These are phyloP conservation scores for Tricholoma bakamatsutake DNA, from an alignment of 768 basidiomycete genomes.

Conservation along the genomic window DNA sequence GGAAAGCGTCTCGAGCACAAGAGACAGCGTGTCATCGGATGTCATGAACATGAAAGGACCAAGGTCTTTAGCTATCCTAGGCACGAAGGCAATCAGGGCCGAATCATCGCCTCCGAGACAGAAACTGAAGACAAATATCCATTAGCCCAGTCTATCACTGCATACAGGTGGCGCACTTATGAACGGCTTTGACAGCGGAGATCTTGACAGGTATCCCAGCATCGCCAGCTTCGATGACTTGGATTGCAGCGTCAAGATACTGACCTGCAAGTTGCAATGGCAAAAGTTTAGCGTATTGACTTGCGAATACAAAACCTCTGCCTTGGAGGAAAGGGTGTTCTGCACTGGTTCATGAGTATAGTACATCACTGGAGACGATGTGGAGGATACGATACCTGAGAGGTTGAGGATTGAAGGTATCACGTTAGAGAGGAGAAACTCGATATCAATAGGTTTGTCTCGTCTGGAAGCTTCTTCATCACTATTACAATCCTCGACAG, in stretches of 20 bases:
- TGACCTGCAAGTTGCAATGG: constrained; percentile 70
- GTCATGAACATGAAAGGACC: constrained; percentile 77
- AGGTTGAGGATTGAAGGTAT: constrained; percentile 72
- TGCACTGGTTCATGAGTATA: constrained; percentile 21
- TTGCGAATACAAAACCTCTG: constrained; percentile 90
- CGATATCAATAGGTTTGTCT: constrained; percentile 69
- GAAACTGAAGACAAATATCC: constrained; percentile 43
- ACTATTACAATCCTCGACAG: constrained; percentile 69
- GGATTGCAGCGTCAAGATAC: constrained; percentile 83
- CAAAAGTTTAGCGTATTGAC: constrained; percentile 74
- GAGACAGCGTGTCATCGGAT: constrained; percentile 82
- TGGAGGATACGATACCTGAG: constrained; percentile 60
- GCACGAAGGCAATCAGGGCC: constrained; percentile 56
- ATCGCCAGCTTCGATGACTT: constrained; percentile 69
- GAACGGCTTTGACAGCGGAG: constrained; percentile 88
- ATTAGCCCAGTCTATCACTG: constrained; percentile 1
- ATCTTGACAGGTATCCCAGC: constrained; percentile 87
- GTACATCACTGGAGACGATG: background rate
- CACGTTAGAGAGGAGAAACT: constrained; percentile 66
- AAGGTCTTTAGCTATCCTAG: constrained; percentile 73
- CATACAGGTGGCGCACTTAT: constrained; percentile 59
- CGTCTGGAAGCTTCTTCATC: constrained; percentile 65
- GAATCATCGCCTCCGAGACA: constrained; percentile 59
- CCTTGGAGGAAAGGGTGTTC: constrained; percentile 93
- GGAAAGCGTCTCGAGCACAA: constrained; percentile 82